phyloP scores from a whole-genome alignment of 768 basidiomycete species.

The Termitomyces sp. region DNA sequence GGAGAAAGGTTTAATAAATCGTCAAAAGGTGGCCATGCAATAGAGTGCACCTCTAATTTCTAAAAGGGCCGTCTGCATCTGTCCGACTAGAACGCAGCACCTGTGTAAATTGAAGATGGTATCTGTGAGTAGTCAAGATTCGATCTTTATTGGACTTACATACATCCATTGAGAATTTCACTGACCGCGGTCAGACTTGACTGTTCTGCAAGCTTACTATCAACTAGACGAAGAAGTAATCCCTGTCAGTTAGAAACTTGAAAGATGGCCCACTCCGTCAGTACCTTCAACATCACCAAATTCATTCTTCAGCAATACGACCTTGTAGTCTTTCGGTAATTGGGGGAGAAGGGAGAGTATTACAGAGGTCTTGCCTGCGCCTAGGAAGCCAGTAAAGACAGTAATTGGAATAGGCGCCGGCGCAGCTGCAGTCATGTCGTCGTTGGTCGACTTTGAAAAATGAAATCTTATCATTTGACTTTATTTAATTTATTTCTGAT shows the following conservation, averaged over 20 bases:
- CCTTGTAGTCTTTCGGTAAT: conserved; percentile 82
- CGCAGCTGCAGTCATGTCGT: neutral
- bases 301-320: conserved; percentile 93
- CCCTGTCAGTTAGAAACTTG: neutral
- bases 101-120: conserved; percentile 33
- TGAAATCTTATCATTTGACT: too few species aligned
- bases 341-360: conserved; percentile 82
- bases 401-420: conserved; percentile 71
- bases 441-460: too few species aligned
- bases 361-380: conserved; percentile 75
- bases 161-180: conserved; percentile 95
- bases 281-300: conserved; percentile 91
- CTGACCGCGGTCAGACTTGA: conserved; percentile 83
- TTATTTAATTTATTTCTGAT: neutral
- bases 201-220: conserved; percentile 86
- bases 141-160: conserved; percentile 46
- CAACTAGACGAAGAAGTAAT: conserved; percentile 47
- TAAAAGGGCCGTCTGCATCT: conserved; percentile 86
- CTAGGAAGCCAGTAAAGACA: conserved; percentile 93
- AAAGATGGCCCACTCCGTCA: neutral
- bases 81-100: conserved; percentile 92
- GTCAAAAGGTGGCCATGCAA: neutral
- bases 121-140: neutral
- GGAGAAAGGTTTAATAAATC: neutral
- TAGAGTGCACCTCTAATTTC: conserved; percentile 69